Percentiles rank a stretch among this genome's conserved stretches.
Evolutionary conservation across 768 basidiomycete species (phyloP).

Genomic region (Hypsizygus marmoreus): DNA sequence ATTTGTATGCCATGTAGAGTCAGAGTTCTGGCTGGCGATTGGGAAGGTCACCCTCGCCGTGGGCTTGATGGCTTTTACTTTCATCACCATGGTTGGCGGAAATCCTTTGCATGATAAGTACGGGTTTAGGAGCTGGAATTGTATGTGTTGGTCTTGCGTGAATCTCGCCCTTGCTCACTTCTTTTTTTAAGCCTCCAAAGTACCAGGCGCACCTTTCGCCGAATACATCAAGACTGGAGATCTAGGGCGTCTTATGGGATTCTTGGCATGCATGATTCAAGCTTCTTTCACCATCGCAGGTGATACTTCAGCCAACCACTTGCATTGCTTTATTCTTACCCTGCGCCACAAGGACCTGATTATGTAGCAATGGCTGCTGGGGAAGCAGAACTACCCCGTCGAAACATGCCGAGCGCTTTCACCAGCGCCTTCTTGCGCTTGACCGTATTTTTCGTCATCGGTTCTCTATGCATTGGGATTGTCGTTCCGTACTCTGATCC

Average conservation of each 20-base stretch:
- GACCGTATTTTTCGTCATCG: constrained; percentile 75
- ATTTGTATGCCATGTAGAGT: constrained; percentile 32
- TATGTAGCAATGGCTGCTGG: constrained; percentile 65
- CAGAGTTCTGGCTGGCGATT: constrained; percentile 56
- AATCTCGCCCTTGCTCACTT: neutral
- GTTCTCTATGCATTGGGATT: constrained; percentile 72
- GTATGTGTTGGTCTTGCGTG: constrained; percentile 27
- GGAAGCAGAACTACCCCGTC: constrained; percentile 70
- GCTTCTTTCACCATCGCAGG: constrained; percentile 65
- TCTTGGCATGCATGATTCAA: constrained; percentile 62
- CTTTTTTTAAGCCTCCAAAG: constrained; percentile 38
- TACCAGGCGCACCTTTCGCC: constrained; percentile 54
- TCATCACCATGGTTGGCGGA: constrained; percentile 62
- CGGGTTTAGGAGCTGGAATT: constrained; percentile 56
- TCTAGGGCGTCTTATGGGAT: constrained; percentile 62
- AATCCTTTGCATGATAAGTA: constrained; percentile 56
- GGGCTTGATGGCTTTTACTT: constrained; percentile 54
- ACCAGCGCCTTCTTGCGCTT: constrained; percentile 80
- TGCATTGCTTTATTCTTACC: neutral
- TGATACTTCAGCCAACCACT: constrained; percentile 20
- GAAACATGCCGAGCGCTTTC: constrained; percentile 71
- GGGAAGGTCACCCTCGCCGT: constrained; percentile 51
- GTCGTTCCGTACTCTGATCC: constrained; percentile 75
- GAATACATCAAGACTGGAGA: constrained; percentile 57
- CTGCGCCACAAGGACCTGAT: constrained; percentile 39